Percentiles rank a stretch among this genome's conserved stretches.
Conservation (phyloP, 2,329 filamentous ascomycete genomes). For the Tolypocladium nubicola region DNA sequence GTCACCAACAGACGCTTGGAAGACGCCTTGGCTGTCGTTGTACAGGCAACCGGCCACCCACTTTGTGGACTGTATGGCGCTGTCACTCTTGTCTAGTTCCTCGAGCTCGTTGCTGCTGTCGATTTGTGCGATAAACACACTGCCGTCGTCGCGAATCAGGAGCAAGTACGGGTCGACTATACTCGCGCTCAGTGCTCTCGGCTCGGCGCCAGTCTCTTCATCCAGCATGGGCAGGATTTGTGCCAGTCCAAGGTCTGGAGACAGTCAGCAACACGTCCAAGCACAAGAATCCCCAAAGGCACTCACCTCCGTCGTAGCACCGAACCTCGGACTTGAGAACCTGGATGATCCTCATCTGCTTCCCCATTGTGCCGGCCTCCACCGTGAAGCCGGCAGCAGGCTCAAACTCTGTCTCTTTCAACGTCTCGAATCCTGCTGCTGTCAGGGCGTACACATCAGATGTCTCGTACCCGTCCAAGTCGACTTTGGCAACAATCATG, state of each 20-base stretch:
- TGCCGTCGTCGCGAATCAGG: slow-evolving; percentile 74
- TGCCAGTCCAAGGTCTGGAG: slow-evolving; percentile 68
- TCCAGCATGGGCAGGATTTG: slow-evolving; percentile 92
- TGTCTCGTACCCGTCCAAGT: slow-evolving; percentile 58
- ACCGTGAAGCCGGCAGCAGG: slow-evolving; percentile 78
- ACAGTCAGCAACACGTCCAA: slow-evolving; percentile 6
- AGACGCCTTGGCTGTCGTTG: slow-evolving; percentile 48
- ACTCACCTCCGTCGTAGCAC: slow-evolving; percentile 78
- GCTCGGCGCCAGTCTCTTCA: slow-evolving; percentile 75
- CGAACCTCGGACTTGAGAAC: slow-evolving; percentile 78
- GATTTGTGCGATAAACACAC: slow-evolving; percentile 67
- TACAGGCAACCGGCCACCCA: slow-evolving; percentile 84
- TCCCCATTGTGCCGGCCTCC: slow-evolving; percentile 74
- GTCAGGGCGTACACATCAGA: slow-evolving; percentile 71
- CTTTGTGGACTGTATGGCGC: slow-evolving; percentile 46
- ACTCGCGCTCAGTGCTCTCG: slow-evolving; percentile 67
- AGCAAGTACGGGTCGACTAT: slow-evolving; percentile 82
- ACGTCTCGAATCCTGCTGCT: slow-evolving; percentile 61
- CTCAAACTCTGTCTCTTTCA: slow-evolving; percentile 83
- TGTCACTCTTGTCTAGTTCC: slow-evolving; percentile 58
- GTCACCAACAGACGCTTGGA: slow-evolving; percentile 31
- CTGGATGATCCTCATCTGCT: slow-evolving; percentile 73
- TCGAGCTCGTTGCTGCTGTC: slow-evolving; percentile 74
- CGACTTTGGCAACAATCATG: slow-evolving; percentile 70
- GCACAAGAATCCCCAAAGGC: neutral